Evolutionary conservation across 192 early-diverging fungal genomes (phyloP).

Genomic region (Coemansia sp.): DNA sequence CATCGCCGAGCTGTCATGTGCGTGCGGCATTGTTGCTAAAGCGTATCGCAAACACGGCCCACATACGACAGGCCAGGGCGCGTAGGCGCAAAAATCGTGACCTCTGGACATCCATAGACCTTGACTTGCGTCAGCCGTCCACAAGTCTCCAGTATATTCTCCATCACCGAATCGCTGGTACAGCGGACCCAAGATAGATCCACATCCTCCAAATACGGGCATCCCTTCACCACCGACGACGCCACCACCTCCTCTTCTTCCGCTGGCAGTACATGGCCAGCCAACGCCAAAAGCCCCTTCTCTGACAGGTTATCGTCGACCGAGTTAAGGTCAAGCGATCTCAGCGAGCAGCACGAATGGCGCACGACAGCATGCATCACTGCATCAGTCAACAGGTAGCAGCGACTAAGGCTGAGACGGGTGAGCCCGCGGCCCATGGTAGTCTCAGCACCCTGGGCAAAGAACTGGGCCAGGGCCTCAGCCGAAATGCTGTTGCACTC

Average conservation of each 20-base stretch:
- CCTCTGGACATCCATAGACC: constrained; percentile 75
- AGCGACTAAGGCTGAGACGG: constrained; percentile 63
- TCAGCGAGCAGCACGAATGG: constrained; percentile 63
- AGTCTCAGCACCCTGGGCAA: constrained; percentile 9
- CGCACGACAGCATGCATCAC: constrained; percentile 60
- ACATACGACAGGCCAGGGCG: constrained; percentile 58
- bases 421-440: constrained; percentile 31
- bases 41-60: constrained; percentile 63
- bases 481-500: constrained; percentile 35
- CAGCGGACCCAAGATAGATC: constrained; percentile 79
- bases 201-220: constrained; percentile 58
- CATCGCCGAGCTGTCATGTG: constrained; percentile 4
- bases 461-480: constrained; percentile 33
- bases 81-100: constrained; percentile 58
- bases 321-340: constrained; percentile 66
- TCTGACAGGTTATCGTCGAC: constrained; percentile 67
- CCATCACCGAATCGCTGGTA: constrained; percentile 70
- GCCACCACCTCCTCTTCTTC: neutral
- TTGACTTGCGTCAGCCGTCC: constrained; percentile 56
- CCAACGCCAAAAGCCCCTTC: constrained; percentile 58
- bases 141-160: constrained; percentile 57
- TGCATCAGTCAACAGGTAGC: constrained; percentile 66
- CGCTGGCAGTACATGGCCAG: constrained; percentile 24
- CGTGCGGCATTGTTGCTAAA: constrained; percentile 18
- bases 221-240: constrained; percentile 18